Conservation (phyloP, 2,329 filamentous ascomycete genomes). For the Epichloe brachyelytri region DNA sequence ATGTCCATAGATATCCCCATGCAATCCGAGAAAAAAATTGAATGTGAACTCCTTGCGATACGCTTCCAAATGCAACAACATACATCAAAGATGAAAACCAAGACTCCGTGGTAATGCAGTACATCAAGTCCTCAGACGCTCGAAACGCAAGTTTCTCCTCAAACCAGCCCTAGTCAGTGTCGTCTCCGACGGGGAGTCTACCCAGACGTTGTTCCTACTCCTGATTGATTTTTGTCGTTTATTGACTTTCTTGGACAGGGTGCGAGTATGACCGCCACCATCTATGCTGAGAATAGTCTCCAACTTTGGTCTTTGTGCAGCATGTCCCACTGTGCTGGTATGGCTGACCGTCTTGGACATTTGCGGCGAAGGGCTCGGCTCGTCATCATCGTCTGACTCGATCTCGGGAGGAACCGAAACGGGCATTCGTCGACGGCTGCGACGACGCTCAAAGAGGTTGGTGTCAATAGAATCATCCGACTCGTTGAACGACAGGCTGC, state of each 20-base stretch:
- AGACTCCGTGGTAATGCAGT: constrained; percentile 1
- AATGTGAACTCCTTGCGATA: constrained; percentile 5
- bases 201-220: constrained; percentile 13
- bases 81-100: constrained; percentile 4
- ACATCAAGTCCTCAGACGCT: not conserved
- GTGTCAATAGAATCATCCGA: constrained; percentile 21
- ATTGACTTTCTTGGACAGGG: constrained; percentile 17
- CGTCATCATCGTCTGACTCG: constrained; percentile 23
- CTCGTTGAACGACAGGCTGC: constrained; percentile 26
- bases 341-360: constrained; percentile 15
- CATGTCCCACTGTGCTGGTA: constrained; percentile 17
- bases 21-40: constrained; percentile 4
- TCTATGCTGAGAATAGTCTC: constrained; percentile 34
- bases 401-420: constrained; percentile 17
- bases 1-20: not conserved
- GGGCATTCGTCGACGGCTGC: constrained; percentile 15
- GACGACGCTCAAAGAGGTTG: constrained; percentile 15
- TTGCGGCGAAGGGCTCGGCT: constrained; percentile 13
- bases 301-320: constrained; percentile 30
- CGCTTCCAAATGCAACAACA: constrained; percentile 8
- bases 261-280: constrained; percentile 15
- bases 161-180: constrained; percentile 17
- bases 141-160: not conserved
- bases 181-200: constrained; percentile 25
- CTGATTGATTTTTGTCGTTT: constrained; percentile 19